These are phyloP conservation scores for Eimeria tenella DNA, from an alignment of 169 alveolate genomes.

Conservation along the genomic window DNA sequence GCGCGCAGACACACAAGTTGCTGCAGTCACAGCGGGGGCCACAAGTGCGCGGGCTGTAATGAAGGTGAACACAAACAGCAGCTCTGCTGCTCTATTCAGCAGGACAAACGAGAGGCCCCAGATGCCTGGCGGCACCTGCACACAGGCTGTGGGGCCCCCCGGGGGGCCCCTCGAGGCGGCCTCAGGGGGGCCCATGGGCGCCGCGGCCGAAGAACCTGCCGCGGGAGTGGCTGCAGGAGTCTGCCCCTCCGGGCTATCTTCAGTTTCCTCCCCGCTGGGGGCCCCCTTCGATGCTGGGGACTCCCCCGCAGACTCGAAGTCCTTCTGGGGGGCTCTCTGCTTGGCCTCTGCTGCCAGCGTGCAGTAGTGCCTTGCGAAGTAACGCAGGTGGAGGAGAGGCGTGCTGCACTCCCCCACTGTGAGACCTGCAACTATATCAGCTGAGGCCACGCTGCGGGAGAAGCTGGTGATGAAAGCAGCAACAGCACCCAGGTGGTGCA, in stretches of 20 bases:
- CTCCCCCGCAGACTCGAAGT: background rate
- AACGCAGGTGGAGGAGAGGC: slow-evolving; percentile 81
- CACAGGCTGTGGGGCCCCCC: background rate
- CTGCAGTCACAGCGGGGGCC: slow-evolving; percentile 42
- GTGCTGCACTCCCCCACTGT: slow-evolving; percentile 76
- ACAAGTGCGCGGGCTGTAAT: slow-evolving; percentile 35
- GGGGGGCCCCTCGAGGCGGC: background rate
- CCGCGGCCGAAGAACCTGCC: background rate
- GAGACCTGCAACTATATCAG: slow-evolving; percentile 75
- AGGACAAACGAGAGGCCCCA: slow-evolving; percentile 9
- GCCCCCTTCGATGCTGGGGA: background rate
- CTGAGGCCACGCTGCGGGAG: background rate
- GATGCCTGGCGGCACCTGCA: background rate
- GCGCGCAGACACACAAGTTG: background rate
- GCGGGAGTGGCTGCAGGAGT: background rate
- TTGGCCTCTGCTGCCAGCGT: slow-evolving; percentile 10
- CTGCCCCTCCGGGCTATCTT: background rate
- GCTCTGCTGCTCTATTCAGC: slow-evolving; percentile 12
- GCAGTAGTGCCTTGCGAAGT: slow-evolving; percentile 50
- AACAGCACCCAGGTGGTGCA: slow-evolving; percentile 72
- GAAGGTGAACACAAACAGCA: slow-evolving; percentile 40
- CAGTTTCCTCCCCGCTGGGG: background rate
- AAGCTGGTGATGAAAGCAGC: background rate
- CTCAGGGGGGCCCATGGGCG: background rate
- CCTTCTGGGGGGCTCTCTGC: background rate